Conservation (phyloP, 2,329 filamentous ascomycete species). For the Macrophomina phaseolina region DNA sequence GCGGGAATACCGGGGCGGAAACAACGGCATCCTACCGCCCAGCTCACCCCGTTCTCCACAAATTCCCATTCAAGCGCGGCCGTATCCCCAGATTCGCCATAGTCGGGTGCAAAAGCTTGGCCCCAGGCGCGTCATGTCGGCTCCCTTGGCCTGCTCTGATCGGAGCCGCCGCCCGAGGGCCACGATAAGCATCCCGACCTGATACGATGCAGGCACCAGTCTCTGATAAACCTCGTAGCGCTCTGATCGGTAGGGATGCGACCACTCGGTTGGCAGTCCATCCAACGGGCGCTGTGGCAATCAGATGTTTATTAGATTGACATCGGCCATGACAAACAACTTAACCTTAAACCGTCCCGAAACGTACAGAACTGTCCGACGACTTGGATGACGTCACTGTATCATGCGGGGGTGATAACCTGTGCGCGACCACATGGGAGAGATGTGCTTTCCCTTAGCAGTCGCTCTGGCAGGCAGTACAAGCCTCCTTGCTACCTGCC, state of each 20-base stretch:
- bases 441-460: too few relatives aligned
- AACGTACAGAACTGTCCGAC: too few relatives aligned
- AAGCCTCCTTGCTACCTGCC: too few relatives aligned
- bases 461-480: too few relatives aligned
- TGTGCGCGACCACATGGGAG: too few relatives aligned
- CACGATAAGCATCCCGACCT: neutral
- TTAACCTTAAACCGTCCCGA: too few relatives aligned
- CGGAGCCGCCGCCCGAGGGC: neutral
- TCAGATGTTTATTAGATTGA: too few relatives aligned
- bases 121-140: neutral
- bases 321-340: too few relatives aligned
- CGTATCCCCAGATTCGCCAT: neutral
- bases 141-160: neutral
- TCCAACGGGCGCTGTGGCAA: neutral
- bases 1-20: conserved; percentile 13
- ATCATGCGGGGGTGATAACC: too few relatives aligned
- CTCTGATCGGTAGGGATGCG: neutral
- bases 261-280: neutral
- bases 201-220: neutral
- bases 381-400: too few relatives aligned
- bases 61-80: neutral
- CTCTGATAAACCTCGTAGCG: neutral
- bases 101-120: neutral
- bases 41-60: neutral
- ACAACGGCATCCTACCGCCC: neutral